Conservation (phyloP, 73 alveolate genomes). For the Paramecium biaurelia region DNA sequence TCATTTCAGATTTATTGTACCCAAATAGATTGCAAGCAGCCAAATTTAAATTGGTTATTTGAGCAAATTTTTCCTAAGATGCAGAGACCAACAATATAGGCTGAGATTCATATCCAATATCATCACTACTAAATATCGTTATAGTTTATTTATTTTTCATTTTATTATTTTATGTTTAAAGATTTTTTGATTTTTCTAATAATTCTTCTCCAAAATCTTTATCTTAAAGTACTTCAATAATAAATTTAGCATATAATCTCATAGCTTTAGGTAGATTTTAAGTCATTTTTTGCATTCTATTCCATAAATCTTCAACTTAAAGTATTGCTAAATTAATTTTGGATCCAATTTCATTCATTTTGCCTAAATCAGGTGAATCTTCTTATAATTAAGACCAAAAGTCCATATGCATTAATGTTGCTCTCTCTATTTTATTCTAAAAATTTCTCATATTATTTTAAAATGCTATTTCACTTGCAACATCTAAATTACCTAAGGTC, state of each 20-base stretch:
- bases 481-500: constrained; percentile 38
- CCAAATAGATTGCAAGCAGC: constrained; percentile 58
- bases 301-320: constrained; percentile 65
- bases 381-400: constrained; percentile 63
- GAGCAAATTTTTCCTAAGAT: constrained; percentile 52
- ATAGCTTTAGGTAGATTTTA: constrained; percentile 59
- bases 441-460: constrained; percentile 56
- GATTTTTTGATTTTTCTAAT: constrained; percentile 40
- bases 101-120: constrained; percentile 49
- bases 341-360: constrained; percentile 59
- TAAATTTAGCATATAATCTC: constrained; percentile 64
- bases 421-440: constrained; percentile 60
- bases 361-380: constrained; percentile 63
- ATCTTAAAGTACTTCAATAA: constrained; percentile 54
- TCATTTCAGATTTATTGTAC: constrained; percentile 58
- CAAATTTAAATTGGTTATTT: constrained; percentile 43
- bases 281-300: constrained; percentile 44
- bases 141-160: constrained; percentile 36
- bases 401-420: constrained; percentile 63
- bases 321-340: constrained; percentile 47
- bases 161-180: constrained; percentile 42
- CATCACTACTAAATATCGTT: neutral
- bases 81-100: constrained; percentile 52
- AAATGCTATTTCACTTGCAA: constrained; percentile 57
- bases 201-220: constrained; percentile 57